phyloP scores from a whole-genome alignment of 2,329 filamentous ascomycete species.

The Aspergillus sergii region DNA sequence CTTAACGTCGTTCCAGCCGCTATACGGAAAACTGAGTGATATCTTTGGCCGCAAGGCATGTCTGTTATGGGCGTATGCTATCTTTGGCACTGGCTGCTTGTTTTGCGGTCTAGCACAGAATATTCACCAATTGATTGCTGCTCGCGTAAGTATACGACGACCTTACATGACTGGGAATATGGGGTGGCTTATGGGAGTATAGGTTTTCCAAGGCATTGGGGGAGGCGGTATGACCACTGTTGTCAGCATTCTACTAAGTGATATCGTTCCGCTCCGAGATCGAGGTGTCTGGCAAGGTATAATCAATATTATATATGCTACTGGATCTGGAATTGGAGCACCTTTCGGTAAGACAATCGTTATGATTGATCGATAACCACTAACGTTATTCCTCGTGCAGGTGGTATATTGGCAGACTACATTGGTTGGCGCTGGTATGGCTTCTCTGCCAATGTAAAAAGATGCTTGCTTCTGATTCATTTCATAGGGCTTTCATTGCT shows the following conservation, averaged over 20 bases:
- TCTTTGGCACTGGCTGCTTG: constrained; percentile 56
- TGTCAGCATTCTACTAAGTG: constrained; percentile 69
- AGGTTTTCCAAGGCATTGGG: constrained; percentile 64
- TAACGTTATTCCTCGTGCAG: constrained; percentile 16
- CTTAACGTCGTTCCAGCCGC: constrained; percentile 72
- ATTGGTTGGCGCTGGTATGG: constrained; percentile 74
- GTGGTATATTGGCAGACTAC: constrained; percentile 70
- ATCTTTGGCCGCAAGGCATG: constrained; percentile 60
- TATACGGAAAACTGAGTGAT: constrained; percentile 63
- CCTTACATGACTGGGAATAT: constrained; percentile 39
- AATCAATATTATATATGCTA: constrained; percentile 71
- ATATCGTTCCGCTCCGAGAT: constrained; percentile 70
- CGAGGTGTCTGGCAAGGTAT: constrained; percentile 74
- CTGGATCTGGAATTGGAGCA: constrained; percentile 69
- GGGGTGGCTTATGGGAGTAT: constrained; percentile 7
- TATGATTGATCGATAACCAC: neutral
- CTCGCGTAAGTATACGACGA: constrained; percentile 47
- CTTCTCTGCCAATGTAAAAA: neutral
- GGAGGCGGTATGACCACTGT: constrained; percentile 73
- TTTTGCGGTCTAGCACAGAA: constrained; percentile 62
- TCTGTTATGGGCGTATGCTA: constrained; percentile 53
- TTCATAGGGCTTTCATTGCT: constrained; percentile 65
- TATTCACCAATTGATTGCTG: constrained; percentile 67
- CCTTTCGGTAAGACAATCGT: constrained; percentile 56
- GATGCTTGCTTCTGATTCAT: constrained; percentile 18